Percentiles rank a stretch among this genome's conserved stretches.
These are phyloP conservation scores for Panicum hallii DNA, from an alignment of 202 grass and related monocot species.

Conservation along the genomic window DNA sequence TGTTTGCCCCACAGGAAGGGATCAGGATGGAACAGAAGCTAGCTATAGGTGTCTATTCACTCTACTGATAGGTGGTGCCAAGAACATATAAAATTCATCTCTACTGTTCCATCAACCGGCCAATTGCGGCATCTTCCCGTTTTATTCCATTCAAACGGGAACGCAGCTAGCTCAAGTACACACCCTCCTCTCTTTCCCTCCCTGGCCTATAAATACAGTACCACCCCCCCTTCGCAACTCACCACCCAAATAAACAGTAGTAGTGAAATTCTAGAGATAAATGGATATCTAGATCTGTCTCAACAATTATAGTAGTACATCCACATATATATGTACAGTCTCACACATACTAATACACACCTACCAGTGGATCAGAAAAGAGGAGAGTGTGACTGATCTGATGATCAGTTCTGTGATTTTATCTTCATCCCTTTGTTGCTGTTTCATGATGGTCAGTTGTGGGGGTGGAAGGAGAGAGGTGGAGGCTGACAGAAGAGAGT, in stretches of 20 bases:
- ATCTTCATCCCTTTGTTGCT: constrained; percentile 19
- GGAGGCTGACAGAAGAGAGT: constrained; percentile 90
- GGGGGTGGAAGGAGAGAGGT: constrained; percentile 1
- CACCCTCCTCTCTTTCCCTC: constrained; percentile 38
- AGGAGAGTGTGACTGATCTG: not conserved
- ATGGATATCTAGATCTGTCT: constrained; percentile 6
- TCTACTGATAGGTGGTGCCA: constrained; percentile 41
- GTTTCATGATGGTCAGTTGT: constrained; percentile 14
- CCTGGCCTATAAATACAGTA: constrained; percentile 73
- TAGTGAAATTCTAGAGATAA: constrained; percentile 18
- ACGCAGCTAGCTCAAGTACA: constrained; percentile 40
- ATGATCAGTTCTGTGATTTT: constrained; percentile 30
- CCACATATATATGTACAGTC: not conserved
- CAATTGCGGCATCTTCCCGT: constrained; percentile 55
- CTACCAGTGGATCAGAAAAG: not conserved
- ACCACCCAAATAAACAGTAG: constrained; percentile 68
- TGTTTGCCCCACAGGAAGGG: constrained; percentile 56
- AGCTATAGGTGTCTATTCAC: constrained; percentile 48
- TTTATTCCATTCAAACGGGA: constrained; percentile 67
- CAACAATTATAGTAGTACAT: not conserved
- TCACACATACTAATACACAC: not conserved
- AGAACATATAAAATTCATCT: constrained; percentile 52
- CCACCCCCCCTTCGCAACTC: constrained; percentile 44
- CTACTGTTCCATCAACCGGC: constrained; percentile 42
- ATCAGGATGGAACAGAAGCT: constrained; percentile 55